Conservation (phyloP, 768 basidiomycete species). For the Macrolepiota fuliginosa region DNA sequence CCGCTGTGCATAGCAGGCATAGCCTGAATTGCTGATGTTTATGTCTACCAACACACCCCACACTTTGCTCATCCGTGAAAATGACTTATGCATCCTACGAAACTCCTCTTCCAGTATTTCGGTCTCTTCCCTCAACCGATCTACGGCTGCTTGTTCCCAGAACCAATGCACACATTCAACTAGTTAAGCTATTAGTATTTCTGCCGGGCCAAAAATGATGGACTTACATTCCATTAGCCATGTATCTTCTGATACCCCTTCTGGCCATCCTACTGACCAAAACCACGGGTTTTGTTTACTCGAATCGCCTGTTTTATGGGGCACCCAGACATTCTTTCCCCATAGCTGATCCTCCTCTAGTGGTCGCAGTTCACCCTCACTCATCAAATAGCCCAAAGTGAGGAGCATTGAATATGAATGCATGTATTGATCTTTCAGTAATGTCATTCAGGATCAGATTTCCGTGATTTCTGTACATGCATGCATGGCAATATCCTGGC, state of each 20-base stretch:
- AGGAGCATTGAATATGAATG: too few species aligned
- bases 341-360: background rate
- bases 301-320: constrained; percentile 10
- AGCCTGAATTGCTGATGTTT: too few species aligned
- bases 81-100: constrained; percentile 11
- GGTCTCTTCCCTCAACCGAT: constrained; percentile 24
- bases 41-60: too few species aligned
- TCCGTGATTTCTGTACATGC: too few species aligned
- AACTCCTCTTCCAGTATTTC: constrained; percentile 28
- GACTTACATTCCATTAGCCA: constrained; percentile 13
- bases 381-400: too few species aligned
- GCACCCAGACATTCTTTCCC: background rate
- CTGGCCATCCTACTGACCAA: too few species aligned
- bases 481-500: too few species aligned
- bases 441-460: too few species aligned
- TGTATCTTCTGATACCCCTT: constrained; percentile 15
- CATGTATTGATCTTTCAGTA: too few species aligned
- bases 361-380: background rate
- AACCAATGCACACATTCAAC: constrained; percentile 27
- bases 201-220: background rate
- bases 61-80: background rate
- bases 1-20: too few species aligned
- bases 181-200: background rate
- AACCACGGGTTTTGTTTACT: constrained; percentile 4
- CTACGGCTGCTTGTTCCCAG: constrained; percentile 21